Percentiles rank a stretch among this genome's conserved stretches.
Evolutionary conservation across 257 asterid genomes (phyloP).

Genomic region (Rubia yunnanensis): DNA sequence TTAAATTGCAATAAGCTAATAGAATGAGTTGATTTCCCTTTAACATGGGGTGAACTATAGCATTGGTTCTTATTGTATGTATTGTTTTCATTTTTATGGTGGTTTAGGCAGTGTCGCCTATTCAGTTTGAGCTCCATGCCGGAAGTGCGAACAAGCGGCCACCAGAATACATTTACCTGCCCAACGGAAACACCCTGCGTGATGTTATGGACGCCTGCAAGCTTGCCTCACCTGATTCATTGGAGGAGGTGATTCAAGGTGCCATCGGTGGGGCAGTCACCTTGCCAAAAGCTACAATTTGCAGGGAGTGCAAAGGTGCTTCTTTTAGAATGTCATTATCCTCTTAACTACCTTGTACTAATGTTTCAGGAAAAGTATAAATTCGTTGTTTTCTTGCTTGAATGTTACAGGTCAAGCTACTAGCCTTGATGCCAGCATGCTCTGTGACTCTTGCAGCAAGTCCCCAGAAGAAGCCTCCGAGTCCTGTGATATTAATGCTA

Average conservation of each 20-base stretch:
- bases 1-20: background rate
- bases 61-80: background rate
- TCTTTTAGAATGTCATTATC: slow-evolving; percentile 5
- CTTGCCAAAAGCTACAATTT: slow-evolving; percentile 23
- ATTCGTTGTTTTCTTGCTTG: background rate
- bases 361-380: background rate
- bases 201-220: slow-evolving; percentile 72
- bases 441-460: slow-evolving; percentile 52
- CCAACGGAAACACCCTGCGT: slow-evolving; percentile 60
- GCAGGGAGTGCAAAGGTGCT: slow-evolving; percentile 62
- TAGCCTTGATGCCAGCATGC: slow-evolving; percentile 37
- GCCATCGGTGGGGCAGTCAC: slow-evolving; percentile 38
- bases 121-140: slow-evolving; percentile 75
- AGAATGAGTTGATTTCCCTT: background rate
- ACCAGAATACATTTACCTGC: slow-evolving; percentile 65
- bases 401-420: slow-evolving; percentile 38
- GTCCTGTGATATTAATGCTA: slow-evolving; percentile 25
- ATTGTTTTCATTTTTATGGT: slow-evolving; percentile 16
- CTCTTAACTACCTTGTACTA: background rate
- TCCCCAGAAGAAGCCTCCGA: slow-evolving; percentile 27
- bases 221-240: slow-evolving; percentile 34
- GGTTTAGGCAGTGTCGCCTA: slow-evolving; percentile 68
- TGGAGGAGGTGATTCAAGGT: slow-evolving; percentile 44
- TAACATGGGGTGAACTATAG: background rate
- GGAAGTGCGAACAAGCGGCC: slow-evolving; percentile 70